Conservation (phyloP, 495 filamentous ascomycete species). For the Elasticomyces elasticus region DNA sequence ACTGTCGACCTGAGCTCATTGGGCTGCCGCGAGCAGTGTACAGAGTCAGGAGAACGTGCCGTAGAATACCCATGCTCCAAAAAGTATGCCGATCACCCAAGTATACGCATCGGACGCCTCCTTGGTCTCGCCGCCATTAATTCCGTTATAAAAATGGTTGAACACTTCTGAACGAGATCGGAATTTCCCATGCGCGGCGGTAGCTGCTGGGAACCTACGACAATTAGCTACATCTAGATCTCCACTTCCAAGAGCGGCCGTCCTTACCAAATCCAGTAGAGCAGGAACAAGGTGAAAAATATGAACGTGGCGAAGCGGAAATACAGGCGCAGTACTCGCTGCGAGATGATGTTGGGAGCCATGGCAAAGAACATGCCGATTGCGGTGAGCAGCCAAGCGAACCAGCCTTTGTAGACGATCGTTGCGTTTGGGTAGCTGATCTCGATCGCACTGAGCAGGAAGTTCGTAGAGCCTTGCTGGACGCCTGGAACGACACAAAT, state of each 20-base stretch:
- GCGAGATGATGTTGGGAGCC: slow-evolving; percentile 27
- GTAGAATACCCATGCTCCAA: slow-evolving; percentile 8
- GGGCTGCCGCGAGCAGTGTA: background rate
- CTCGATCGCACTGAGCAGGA: slow-evolving; percentile 30
- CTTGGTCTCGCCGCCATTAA: slow-evolving; percentile 4
- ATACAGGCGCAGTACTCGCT: slow-evolving; percentile 11
- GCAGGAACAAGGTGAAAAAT: slow-evolving; percentile 3
- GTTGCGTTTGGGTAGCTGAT: slow-evolving; percentile 27
- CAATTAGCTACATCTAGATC: background rate
- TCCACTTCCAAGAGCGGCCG: background rate
- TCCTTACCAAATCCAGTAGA: slow-evolving; percentile 9
- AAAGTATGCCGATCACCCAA: slow-evolving; percentile 7
- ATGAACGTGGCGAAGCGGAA: slow-evolving; percentile 6
- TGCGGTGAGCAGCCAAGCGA: slow-evolving; percentile 28
- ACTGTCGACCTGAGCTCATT: too few relatives aligned
- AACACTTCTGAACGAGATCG: slow-evolving; percentile 2
- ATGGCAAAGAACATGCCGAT: slow-evolving; percentile 29
- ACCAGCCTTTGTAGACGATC: slow-evolving; percentile 28
- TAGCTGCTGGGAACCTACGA: slow-evolving; percentile 3
- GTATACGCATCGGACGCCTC: background rate
- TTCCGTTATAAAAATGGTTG: slow-evolving; percentile 11
- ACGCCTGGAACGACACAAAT: slow-evolving; percentile 22
- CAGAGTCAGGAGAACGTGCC: background rate
- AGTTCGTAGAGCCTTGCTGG: slow-evolving; percentile 28
- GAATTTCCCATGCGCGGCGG: background rate